Evolutionary conservation across 345 rosid species (phyloP), one percentile per base, ranked within the genome.

Genomic region (Corchorus capsularis): DNA sequence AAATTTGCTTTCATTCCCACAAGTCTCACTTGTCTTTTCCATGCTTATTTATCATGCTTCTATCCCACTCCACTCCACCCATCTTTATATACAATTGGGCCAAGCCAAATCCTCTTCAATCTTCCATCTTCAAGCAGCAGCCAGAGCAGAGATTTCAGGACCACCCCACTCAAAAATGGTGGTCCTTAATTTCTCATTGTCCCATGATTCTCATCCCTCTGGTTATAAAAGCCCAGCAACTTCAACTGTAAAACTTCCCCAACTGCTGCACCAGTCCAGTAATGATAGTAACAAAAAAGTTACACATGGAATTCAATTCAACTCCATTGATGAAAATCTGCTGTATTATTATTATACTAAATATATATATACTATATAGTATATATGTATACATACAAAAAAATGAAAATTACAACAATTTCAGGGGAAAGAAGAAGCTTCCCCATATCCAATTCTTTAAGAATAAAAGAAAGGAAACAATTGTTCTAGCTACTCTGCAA

Each of bases 381-480:
- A 39, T 55, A 55, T 8, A 20, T 45, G 7, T 52, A 34, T 50
- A 69, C 15, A 27, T 27, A 27, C 27, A 27, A 27, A 50, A 27
- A 68, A 49, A 49, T 34, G 50, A 43, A 34, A 9, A 52, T 45
- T 69, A 69, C 73, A 69, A 52, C 60, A 52, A 34, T 35, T 45
- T 69, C 22, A 14, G 55, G 22, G 19, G 43, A 47, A 50, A 27
- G 62, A 55, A 53, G 14, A 60, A 1, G 7, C 55, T 15, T 46
- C 15, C 68, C 56, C 45, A 13, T 1, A 12, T 37, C 17, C 5
- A 32, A 15, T 3, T 41, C 27, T 64, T 39, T 22, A 67, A 67
- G 32, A 50, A 69, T 49, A 6, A 49, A 27, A 32, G 15, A 53
- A 37, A 2, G 4, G 13, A 12, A 55, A 63, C 1, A 7, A 37